Evolutionary conservation across 768 basidiomycete genomes (phyloP), one percentile per base, ranked within the genome.

Genomic region (Phanerochaete carnosa): DNA sequence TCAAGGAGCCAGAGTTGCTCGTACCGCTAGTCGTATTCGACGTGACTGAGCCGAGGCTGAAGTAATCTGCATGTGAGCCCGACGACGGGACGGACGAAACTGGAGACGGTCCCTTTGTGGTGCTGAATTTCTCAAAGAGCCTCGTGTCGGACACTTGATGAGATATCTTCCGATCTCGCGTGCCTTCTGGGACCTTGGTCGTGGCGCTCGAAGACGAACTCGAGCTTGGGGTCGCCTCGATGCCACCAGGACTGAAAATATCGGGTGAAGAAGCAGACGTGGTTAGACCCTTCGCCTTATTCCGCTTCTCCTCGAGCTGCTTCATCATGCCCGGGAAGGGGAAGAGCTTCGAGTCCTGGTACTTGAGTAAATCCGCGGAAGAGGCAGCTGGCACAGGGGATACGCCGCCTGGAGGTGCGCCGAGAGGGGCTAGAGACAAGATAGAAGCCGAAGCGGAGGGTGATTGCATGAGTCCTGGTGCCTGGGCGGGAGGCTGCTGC

Each of bases 311-410:
- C 70, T 90, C 90, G 37, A 94, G 77, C 66, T 84, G 83, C 68
- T 87, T 82, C 72, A 94, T 88, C 4, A n/a, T n/a, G 37, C 92
- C 93, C 26, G 92, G 93, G 81, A 96, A 95, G 1, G 95, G 93
- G 73, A 89, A 90, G 35, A 97, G 78, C 71, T 98, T 98, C 32
- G 83, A 72, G 65, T 86, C 83, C 63, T 85, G 85, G 73, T 90
- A 95, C 74, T 81, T 91, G 29, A 80, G 78, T 70, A 87, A 73
- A 73, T 93, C 92, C 30, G 83, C 82, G 15, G 84, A 80, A 28
- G 89, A 87, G 12, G 86, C 82, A 19, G 86, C 82, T 43, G 93
- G 93, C 37, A 94, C 83, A n/a, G 91, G 89, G 8, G 92, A 94
- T 12, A 83, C 80, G 37, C 82, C 84, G 47, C 81, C 78, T 59